Conservation (phyloP, 2,329 filamentous ascomycete genomes). For the Ophidiomyces ophidiicola region DNA sequence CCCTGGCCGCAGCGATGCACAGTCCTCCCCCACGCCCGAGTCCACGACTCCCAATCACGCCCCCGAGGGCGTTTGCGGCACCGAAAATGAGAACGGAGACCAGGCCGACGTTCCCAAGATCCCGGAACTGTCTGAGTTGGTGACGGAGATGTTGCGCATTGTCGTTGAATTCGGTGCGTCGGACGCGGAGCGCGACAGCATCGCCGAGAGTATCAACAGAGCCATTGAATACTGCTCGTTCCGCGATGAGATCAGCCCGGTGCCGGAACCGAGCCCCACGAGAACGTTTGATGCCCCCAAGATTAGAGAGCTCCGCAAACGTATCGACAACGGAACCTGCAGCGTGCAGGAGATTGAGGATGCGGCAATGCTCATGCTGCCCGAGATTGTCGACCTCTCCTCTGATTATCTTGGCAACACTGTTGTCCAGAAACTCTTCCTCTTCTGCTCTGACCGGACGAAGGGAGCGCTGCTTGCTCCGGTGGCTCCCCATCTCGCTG, state of each 20-base stretch:
- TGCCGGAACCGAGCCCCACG: constrained; percentile 77
- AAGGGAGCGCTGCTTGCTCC: constrained; percentile 83
- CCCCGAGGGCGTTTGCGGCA: constrained; percentile 15
- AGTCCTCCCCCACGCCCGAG: constrained; percentile 83
- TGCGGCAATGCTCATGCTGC: constrained; percentile 85
- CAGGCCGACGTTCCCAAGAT: constrained; percentile 41
- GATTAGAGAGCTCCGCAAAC: constrained; percentile 88
- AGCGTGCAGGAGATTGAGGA: constrained; percentile 79
- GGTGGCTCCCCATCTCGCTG: constrained; percentile 82
- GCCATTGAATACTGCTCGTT: constrained; percentile 65
- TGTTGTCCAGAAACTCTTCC: constrained; percentile 97
- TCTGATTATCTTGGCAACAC: constrained; percentile 98
- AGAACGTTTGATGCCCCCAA: constrained; percentile 87
- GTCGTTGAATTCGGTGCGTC: constrained; percentile 78
- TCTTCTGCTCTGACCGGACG: constrained; percentile 80
- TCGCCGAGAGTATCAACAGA: constrained; percentile 59
- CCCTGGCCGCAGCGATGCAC: constrained; percentile 75
- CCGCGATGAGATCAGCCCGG: constrained; percentile 71
- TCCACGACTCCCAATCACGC: constrained; percentile 42
- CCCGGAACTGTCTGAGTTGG: constrained; percentile 63
- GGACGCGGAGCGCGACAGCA: constrained; percentile 62
- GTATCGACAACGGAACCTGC: constrained; percentile 89
- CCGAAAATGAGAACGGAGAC: constrained; percentile 24
- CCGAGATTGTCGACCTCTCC: constrained; percentile 85
- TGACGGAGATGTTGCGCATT: constrained; percentile 71